Evolutionary conservation across 176 grass and related monocot species (phyloP).

Genomic region (Oryza meyeriana): DNA sequence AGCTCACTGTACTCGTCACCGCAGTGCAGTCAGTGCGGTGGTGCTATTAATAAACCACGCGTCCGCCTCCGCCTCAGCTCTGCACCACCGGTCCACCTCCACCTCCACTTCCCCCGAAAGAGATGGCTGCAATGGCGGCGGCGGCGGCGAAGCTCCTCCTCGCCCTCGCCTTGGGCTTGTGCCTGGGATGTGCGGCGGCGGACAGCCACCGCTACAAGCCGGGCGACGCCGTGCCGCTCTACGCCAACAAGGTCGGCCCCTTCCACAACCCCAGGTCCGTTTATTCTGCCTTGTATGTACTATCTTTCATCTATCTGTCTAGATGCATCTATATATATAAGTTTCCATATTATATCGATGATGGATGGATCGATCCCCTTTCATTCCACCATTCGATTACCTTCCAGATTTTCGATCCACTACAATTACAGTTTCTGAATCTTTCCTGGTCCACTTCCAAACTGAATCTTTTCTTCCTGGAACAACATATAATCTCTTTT

Average conservation of each 20-base stretch:
- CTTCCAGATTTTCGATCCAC: too few species aligned
- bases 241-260: constrained; percentile 93
- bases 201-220: constrained; percentile 66
- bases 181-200: background rate
- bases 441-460: background rate
- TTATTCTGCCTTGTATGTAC: background rate
- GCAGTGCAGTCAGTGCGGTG: too few species aligned
- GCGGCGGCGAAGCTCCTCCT: background rate
- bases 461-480: too few species aligned
- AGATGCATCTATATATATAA: too few species aligned
- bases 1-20: too few species aligned
- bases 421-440: background rate
- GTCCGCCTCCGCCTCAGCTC: too few species aligned
- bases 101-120: too few species aligned
- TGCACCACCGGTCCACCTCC: too few species aligned
- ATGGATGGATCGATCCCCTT: background rate
- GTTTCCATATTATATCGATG: background rate
- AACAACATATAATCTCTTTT: background rate
- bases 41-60: too few species aligned
- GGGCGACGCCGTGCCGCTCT: constrained; percentile 71
- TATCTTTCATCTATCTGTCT: too few species aligned
- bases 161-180: background rate
- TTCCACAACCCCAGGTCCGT: constrained; percentile 96
- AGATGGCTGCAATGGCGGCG: too few species aligned
- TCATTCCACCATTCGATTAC: too few species aligned